A percentile compares a stretch with the other conserved stretches of the same genome.
Evolutionary conservation across 768 basidiomycete species (phyloP).

Genomic region (Russula olivacea): DNA sequence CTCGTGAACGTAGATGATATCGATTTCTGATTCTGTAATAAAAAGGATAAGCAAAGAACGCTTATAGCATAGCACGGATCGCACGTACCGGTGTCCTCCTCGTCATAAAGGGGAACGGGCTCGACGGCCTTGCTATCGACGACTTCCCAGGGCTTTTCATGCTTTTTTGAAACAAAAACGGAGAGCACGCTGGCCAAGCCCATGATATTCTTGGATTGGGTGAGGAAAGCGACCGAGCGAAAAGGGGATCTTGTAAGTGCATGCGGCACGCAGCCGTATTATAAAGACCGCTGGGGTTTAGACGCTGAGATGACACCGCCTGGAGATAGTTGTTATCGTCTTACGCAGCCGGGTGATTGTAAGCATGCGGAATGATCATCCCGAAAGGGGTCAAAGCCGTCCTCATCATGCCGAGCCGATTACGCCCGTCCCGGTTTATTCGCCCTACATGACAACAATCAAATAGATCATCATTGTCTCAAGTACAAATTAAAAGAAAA

Average conservation of each 20-base stretch:
- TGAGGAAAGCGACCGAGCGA: background rate
- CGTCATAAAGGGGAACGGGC: constrained; percentile 59
- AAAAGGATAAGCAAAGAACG: background rate
- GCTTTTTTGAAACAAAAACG: constrained; percentile 45
- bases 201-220: constrained; percentile 11
- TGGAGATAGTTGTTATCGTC: background rate
- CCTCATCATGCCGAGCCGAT: constrained; percentile 17
- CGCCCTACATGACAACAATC: background rate
- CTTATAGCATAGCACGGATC: background rate
- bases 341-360: constrained; percentile 3
- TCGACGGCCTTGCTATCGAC: constrained; percentile 59
- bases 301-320: constrained; percentile 22
- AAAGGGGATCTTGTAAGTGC: background rate
- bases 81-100: constrained; percentile 48
- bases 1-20: constrained; percentile 50
- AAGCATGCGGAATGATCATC: constrained; percentile 1
- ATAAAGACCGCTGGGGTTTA: constrained; percentile 11
- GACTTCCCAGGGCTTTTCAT: constrained; percentile 69
- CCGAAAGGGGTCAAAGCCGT: background rate
- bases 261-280: constrained; percentile 4
- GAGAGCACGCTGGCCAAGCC: constrained; percentile 26
- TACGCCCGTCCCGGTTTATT: constrained; percentile 4
- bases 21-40: constrained; percentile 51
- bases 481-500: background rate
- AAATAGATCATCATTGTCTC: background rate